Conservation (phyloP, 2,329 filamentous ascomycete genomes). For the Stachybotrys elegans region DNA sequence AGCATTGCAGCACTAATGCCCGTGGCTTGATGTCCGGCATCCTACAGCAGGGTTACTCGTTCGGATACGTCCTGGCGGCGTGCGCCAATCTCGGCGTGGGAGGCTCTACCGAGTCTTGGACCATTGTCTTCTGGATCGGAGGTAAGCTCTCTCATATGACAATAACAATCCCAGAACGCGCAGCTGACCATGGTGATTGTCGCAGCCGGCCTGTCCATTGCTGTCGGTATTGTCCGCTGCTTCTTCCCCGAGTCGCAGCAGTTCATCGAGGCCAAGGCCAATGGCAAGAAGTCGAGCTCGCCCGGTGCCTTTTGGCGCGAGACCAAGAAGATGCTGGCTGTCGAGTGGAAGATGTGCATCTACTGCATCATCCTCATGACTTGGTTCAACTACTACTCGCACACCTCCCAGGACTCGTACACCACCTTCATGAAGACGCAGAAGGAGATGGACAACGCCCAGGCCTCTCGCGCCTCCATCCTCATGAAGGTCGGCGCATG, state of each 20-base stretch:
- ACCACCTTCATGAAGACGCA: conserved; percentile 74
- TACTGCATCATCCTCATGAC: conserved; percentile 79
- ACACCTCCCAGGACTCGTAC: conserved; percentile 77
- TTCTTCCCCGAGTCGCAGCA: conserved; percentile 70
- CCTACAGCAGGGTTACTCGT: conserved; percentile 74
- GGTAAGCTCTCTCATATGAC: conserved; percentile 25
- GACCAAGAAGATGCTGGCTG: conserved; percentile 59
- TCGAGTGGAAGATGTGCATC: conserved; percentile 72
- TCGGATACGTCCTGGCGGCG: conserved; percentile 75
- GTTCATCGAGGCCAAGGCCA: conserved; percentile 64
- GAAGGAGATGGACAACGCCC: conserved; percentile 61
- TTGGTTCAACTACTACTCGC: conserved; percentile 70
- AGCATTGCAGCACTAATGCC: conserved; percentile 44
- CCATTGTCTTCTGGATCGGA: conserved; percentile 70
- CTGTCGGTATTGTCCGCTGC: conserved; percentile 61
- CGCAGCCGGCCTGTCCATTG: conserved; percentile 60
- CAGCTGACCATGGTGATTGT: not conserved
- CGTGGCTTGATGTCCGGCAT: conserved; percentile 79
- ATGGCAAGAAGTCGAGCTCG: conserved; percentile 43
- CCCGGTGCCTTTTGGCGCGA: conserved; percentile 61
- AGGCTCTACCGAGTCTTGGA: conserved; percentile 59
- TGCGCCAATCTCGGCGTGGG: conserved; percentile 71
- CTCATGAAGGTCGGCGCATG: conserved; percentile 76
- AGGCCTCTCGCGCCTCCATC: conserved; percentile 69
- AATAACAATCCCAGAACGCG: not conserved